Evolutionary conservation across 495 filamentous ascomycete species (phyloP).

Genomic region (Daldinia childiae): DNA sequence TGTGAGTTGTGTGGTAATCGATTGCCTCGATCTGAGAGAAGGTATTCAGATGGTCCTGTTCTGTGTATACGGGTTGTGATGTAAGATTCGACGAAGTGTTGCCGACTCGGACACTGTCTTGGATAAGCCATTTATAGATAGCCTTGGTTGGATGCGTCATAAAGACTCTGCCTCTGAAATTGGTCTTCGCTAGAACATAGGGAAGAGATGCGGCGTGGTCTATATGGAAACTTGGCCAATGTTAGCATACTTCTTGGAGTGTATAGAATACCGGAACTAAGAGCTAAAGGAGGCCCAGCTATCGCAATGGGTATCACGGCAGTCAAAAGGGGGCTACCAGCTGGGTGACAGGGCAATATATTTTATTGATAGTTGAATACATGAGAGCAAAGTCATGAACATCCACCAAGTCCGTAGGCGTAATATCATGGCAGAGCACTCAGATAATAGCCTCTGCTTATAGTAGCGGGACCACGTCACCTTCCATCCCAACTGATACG

Average conservation of each 20-base stretch:
- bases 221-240: slow-evolving; percentile 81
- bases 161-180: slow-evolving; percentile 95
- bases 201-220: slow-evolving; percentile 96
- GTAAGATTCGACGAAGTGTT: slow-evolving; percentile 80
- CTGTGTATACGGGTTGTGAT: slow-evolving; percentile 83
- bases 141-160: slow-evolving; percentile 99
- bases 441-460: slow-evolving; percentile 2
- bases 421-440: slow-evolving; percentile 6
- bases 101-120: slow-evolving; percentile 91
- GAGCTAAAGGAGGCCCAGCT: slow-evolving; percentile 3
- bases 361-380: slow-evolving; percentile 49
- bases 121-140: slow-evolving; percentile 99
- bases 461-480: slow-evolving; percentile 11
- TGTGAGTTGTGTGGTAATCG: slow-evolving; percentile 97
- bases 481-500: slow-evolving; percentile 33
- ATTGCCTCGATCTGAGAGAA: slow-evolving; percentile 96
- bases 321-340: slow-evolving; percentile 34
- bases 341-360: slow-evolving; percentile 36
- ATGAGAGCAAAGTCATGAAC: slow-evolving; percentile 32
- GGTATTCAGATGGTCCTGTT: slow-evolving; percentile 91
- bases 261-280: slow-evolving; percentile 20
- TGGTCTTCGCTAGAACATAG: slow-evolving; percentile 96
- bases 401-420: slow-evolving; percentile 10
- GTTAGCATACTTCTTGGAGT: slow-evolving; percentile 44
- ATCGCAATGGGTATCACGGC: slow-evolving; percentile 30